Percentiles rank a stretch among this genome's conserved stretches.
Conservation (phyloP, 2,329 filamentous ascomycete species). For the Cladosporium phlei region DNA sequence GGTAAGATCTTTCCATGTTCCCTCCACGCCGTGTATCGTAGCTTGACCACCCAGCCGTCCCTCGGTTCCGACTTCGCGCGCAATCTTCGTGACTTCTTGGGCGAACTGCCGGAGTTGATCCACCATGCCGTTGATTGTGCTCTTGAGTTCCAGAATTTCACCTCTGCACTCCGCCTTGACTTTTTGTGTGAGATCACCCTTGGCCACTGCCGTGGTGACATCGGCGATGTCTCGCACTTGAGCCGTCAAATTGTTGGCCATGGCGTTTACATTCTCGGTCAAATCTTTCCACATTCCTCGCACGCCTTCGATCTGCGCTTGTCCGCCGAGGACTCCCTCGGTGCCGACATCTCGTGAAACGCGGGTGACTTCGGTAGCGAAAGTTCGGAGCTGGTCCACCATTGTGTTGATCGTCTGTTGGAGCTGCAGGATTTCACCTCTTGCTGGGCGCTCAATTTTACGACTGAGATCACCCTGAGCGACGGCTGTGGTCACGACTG, state of each 20-base stretch:
- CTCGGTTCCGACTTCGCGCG: slow-evolving; percentile 49
- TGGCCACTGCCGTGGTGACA: slow-evolving; percentile 49
- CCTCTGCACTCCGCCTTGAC: slow-evolving; percentile 50
- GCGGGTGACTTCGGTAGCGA: slow-evolving; percentile 61
- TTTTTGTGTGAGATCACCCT: slow-evolving; percentile 49
- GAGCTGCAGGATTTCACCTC: slow-evolving; percentile 88
- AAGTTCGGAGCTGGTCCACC: slow-evolving; percentile 63
- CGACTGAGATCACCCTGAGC: slow-evolving; percentile 90
- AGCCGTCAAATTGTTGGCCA: slow-evolving; percentile 50
- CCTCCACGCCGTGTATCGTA: slow-evolving; percentile 49
- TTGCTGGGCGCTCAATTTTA: slow-evolving; percentile 90
- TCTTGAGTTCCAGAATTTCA: slow-evolving; percentile 49
- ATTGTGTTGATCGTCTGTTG: slow-evolving; percentile 80
- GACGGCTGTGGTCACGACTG: slow-evolving; percentile 91
- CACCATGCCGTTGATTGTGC: slow-evolving; percentile 51
- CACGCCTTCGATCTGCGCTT: slow-evolving; percentile 60
- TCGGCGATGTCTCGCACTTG: slow-evolving; percentile 52
- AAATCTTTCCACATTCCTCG: slow-evolving; percentile 64
- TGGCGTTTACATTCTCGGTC: slow-evolving; percentile 53
- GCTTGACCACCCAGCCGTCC: slow-evolving; percentile 49
- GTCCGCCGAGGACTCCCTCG: slow-evolving; percentile 59
- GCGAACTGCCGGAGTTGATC: slow-evolving; percentile 50
- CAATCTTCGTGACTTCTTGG: slow-evolving; percentile 50
- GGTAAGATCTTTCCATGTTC: slow-evolving; percentile 52
- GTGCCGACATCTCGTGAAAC: slow-evolving; percentile 61